Percentiles rank a stretch among this genome's conserved stretches.
Evolutionary conservation across 148 eudicot genomes (phyloP).

Genomic region (Cornus florida): DNA sequence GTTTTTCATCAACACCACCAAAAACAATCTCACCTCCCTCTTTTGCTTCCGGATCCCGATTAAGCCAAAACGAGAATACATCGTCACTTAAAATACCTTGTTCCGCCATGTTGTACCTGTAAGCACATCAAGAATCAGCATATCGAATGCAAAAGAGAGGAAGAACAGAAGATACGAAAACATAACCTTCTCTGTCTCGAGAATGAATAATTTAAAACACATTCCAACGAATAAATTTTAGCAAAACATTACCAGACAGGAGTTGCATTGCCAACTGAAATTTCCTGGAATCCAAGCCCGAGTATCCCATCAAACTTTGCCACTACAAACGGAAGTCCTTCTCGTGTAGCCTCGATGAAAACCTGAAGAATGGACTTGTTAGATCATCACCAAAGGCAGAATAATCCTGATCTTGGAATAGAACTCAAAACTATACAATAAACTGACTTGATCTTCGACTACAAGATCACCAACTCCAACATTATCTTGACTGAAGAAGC

Average conservation of each 20-base stretch:
- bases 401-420: too few relatives aligned
- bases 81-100: constrained; percentile 62
- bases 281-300: constrained; percentile 88
- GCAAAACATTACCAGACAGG: constrained; percentile 66
- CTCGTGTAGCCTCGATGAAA: constrained; percentile 76
- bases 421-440: neutral
- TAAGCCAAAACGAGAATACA: constrained; percentile 90
- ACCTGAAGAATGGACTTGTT: constrained; percentile 27
- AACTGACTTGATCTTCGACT: constrained; percentile 65
- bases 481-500: constrained; percentile 80
- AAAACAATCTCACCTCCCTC: constrained; percentile 79
- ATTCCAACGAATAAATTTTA: neutral
- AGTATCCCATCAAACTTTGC: constrained; percentile 81
- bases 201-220: neutral
- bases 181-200: neutral
- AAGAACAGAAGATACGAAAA: neutral
- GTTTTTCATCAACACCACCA: constrained; percentile 80
- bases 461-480: constrained; percentile 65
- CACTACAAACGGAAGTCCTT: constrained; percentile 53
- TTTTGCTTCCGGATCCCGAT: constrained; percentile 50
- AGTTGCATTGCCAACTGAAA: constrained; percentile 59
- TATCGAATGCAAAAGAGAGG: neutral
- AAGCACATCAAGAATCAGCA: constrained; percentile 12
- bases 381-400: neutral
- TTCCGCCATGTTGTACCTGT: constrained; percentile 80